phyloP scores from a whole-genome alignment of 1,284 basidiomycete species.

The Naganishia liquefaciens region DNA sequence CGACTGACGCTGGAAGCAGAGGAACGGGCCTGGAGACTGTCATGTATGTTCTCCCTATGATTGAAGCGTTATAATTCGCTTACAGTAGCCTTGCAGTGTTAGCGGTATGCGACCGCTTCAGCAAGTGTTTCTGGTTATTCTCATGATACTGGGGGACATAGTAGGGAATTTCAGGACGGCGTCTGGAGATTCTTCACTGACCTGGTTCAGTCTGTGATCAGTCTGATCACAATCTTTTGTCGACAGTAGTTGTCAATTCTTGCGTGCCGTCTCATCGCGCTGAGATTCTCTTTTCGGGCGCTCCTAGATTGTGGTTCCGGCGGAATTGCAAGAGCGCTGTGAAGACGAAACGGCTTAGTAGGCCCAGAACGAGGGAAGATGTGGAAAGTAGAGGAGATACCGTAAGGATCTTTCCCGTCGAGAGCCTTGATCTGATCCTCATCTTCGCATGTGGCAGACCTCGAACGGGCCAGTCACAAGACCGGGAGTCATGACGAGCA shows the following conservation, averaged over 20 bases:
- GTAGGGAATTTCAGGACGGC: constrained; percentile 16
- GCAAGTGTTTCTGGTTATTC: constrained; percentile 44
- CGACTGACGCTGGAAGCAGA: background rate
- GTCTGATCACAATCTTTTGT: constrained; percentile 44
- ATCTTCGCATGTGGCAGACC: too few species aligned
- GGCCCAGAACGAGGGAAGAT: background rate
- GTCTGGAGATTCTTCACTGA: background rate
- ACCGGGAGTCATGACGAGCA: too few species aligned
- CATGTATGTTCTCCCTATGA: too few species aligned
- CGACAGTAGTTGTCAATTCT: constrained; percentile 36
- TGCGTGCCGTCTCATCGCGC: background rate
- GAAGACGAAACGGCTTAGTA: background rate
- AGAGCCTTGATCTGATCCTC: background rate
- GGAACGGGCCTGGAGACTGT: constrained; percentile 18
- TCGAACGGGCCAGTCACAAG: background rate
- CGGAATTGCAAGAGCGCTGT: constrained; percentile 5
- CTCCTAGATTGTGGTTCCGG: constrained; percentile 5
- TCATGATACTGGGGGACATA: constrained; percentile 45
- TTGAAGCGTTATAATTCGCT: too few species aligned
- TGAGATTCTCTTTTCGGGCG: too few species aligned
- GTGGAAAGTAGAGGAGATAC: background rate
- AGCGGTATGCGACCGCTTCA: constrained; percentile 43
- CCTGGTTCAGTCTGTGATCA: constrained; percentile 36
- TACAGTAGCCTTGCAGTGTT: constrained; percentile 39
- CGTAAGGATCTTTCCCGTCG: background rate